Base-by-base conservation (phyloP, 495 filamentous ascomycete genomes). In the Daldinia vernicosa region DNA sequence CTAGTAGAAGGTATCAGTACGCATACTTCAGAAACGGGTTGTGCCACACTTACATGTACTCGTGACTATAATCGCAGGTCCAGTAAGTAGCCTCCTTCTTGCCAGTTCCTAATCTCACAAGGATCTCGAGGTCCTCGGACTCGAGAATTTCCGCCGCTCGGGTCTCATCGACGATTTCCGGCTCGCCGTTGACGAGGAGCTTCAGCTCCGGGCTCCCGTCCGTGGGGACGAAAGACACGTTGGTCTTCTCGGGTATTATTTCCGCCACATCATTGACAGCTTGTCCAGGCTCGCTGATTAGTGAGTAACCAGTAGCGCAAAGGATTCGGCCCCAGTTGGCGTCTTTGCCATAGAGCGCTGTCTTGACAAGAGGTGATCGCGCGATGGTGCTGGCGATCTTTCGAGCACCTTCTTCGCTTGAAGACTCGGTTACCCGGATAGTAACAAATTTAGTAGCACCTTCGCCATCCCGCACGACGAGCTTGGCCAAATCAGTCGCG, bases 381-480 rank as follows among this genome's bases (percentile, higher is more conserved):
- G 95, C 94, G 80, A 98, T 97, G 39, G 91, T 92, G 58, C 88
- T 90, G 22, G 95, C 96, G 62, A 98, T 89, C 78, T 84, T 81
- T 14, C 88, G 85, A 0, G 89, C 90, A 35, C 86, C 89, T 35
- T 85, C 81, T 69, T 90, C 89, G 68, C 88, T 88, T 3, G 89
- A 82, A 8, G 89, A 88, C 77, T 93, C 90, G 30, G 84, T 86
- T 35, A 99, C 91, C n/a, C 89, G 89, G 67, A 99, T 91, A 9
- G 92, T 97, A 52, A 99, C 93, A 78, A 98, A 98, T 82, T 99
- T 99, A 15, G 95, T 98, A 3, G 96, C 96, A 60, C 95, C 95
- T 80, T 99, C 95, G 74, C 96, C 95, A 77, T 99, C 96, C 35
- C 94, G 91, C 24, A 99, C 93, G 32, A 99, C 90, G 22, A 98